Evolutionary conservation across 805 yeast species (phyloP).

Genomic region (Teunomyces aglyptinius): DNA sequence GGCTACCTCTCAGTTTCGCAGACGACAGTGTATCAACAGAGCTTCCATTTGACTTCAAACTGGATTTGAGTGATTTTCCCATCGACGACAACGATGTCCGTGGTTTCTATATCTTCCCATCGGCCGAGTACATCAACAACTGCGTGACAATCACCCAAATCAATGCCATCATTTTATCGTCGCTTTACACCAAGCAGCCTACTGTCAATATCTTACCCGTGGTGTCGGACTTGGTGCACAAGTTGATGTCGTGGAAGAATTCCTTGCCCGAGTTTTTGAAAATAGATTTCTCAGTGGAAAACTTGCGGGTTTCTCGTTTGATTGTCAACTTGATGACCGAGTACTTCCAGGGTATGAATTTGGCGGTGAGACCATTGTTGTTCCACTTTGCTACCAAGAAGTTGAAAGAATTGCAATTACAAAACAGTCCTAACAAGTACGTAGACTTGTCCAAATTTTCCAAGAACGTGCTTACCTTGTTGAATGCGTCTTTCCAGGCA

Average conservation of each 20-base stretch:
- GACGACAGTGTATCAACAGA: slow-evolving; percentile 81
- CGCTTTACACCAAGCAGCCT: slow-evolving; percentile 73
- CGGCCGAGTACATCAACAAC: slow-evolving; percentile 71
- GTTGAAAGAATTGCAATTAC: slow-evolving; percentile 47
- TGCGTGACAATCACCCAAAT: slow-evolving; percentile 79
- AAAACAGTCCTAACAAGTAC: slow-evolving; percentile 44
- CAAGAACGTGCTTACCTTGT: slow-evolving; percentile 59
- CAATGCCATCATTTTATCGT: slow-evolving; percentile 68
- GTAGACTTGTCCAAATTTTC: slow-evolving; percentile 69
- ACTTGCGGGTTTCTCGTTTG: slow-evolving; percentile 59
- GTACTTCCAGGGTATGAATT: slow-evolving; percentile 76
- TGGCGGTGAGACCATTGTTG: slow-evolving; percentile 73
- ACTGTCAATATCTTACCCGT: slow-evolving; percentile 73
- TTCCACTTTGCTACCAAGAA: slow-evolving; percentile 75
- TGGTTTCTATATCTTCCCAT: slow-evolving; percentile 71
- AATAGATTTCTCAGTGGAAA: slow-evolving; percentile 57
- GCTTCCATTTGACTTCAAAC: slow-evolving; percentile 69
- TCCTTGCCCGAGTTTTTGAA: slow-evolving; percentile 61
- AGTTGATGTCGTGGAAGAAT: slow-evolving; percentile 66
- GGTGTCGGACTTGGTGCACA: slow-evolving; percentile 65
- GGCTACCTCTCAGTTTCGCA: slow-evolving; percentile 73
- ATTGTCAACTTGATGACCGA: slow-evolving; percentile 78
- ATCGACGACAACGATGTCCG: slow-evolving; percentile 49
- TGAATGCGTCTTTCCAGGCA: slow-evolving; percentile 78
- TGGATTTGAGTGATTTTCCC: slow-evolving; percentile 42